Percentiles rank a stretch among this genome's conserved stretches.
Conservation (phyloP, 768 basidiomycete species). For the Rhodocollybia butyracea region DNA sequence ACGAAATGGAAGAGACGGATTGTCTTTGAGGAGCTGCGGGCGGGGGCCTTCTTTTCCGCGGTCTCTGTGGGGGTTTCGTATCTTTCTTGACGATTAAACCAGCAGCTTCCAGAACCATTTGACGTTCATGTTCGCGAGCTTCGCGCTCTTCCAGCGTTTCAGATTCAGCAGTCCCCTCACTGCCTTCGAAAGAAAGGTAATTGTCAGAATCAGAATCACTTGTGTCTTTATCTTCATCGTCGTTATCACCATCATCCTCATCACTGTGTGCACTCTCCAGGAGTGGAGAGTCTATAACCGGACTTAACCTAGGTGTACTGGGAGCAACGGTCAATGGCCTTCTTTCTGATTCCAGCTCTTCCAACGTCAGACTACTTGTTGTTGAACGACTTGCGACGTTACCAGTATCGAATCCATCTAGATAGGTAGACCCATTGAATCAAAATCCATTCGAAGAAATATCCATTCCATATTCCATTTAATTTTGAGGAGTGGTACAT, state of each 20-base stretch:
- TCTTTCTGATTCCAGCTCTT: too few species aligned
- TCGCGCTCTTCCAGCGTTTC: constrained; percentile 50
- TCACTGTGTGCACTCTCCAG: constrained; percentile 9
- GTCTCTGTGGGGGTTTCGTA: constrained; percentile 45
- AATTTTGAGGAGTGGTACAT: too few species aligned
- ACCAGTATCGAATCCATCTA: background rate
- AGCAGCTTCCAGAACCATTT: constrained; percentile 83
- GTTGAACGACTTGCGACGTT: background rate
- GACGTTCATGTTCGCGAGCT: constrained; percentile 66
- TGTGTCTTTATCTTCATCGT: too few species aligned
- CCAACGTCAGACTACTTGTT: too few species aligned
- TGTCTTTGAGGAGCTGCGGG: constrained; percentile 42
- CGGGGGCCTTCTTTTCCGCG: constrained; percentile 39
- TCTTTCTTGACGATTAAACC: constrained; percentile 76
- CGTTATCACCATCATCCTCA: constrained; percentile 26
- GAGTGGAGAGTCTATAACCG: too few species aligned
- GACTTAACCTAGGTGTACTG: too few species aligned
- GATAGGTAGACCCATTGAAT: background rate
- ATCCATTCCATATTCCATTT: too few species aligned
- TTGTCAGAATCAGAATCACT: constrained; percentile 30
- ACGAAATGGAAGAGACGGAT: constrained; percentile 24
- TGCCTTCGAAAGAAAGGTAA: constrained; percentile 38
- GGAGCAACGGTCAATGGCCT: too few species aligned
- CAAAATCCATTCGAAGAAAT: constrained; percentile 12
- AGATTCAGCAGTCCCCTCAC: constrained; percentile 31